These are phyloP conservation scores for Penium margaritaceum DNA, from an alignment of 139 green algal genomes.

Conservation along the genomic window DNA sequence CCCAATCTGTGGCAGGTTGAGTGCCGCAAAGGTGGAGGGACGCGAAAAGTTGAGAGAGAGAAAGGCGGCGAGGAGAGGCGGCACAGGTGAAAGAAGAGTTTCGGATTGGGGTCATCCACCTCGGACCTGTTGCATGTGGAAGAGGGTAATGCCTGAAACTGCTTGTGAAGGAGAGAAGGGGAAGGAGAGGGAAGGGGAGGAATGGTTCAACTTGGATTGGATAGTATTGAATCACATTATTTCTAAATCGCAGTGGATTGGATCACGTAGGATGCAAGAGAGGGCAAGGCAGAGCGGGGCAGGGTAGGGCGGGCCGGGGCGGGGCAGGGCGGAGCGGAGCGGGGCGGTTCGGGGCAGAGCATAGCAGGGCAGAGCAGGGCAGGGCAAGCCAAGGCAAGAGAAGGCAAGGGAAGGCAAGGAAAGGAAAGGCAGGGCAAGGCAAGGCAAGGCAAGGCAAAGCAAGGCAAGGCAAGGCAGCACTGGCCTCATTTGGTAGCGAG, in stretches of 20 bases:
- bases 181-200: background rate
- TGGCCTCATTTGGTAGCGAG: conserved; percentile 11
- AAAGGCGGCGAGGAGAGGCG: background rate
- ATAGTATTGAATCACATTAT: too few species aligned
- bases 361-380: background rate
- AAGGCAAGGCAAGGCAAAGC: background rate
- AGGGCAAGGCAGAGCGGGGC: background rate
- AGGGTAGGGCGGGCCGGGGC: background rate
- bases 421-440: background rate
- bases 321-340: background rate
- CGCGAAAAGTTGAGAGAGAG: background rate
- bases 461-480: background rate
- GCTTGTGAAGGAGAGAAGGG: background rate
- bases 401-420: background rate
- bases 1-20: conserved; percentile 35
- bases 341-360: background rate
- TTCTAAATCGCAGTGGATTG: too few species aligned
- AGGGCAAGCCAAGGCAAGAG: background rate
- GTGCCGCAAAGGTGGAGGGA: background rate
- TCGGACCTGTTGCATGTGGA: too few species aligned
- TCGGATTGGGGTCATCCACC: too few species aligned
- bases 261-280: too few species aligned
- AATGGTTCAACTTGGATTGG: too few species aligned
- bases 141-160: too few species aligned
- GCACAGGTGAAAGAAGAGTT: background rate